phyloP scores from a whole-genome alignment of 345 rosid species.

The Citrus cavaleriei region DNA sequence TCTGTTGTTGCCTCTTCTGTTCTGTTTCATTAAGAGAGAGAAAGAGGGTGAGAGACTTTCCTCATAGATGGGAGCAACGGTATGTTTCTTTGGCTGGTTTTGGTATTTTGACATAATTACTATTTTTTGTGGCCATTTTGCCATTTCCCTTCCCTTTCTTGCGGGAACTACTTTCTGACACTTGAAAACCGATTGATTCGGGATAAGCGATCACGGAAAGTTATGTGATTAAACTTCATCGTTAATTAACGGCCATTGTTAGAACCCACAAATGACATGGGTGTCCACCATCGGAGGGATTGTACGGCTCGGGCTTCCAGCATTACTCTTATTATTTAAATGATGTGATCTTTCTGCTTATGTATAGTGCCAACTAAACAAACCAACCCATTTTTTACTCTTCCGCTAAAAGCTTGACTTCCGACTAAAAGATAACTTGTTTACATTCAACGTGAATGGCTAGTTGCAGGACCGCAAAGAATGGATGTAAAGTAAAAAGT shows the following conservation, averaged over 20 bases:
- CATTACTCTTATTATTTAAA: background rate
- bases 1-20: background rate
- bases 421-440: background rate
- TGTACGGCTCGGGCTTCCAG: too few species aligned
- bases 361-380: too few species aligned
- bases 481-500: background rate
- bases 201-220: background rate
- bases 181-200: conserved; percentile 12
- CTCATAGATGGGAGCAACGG: background rate
- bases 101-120: background rate
- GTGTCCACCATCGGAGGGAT: too few species aligned
- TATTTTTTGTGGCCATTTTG: background rate
- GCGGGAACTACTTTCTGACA: conserved; percentile 19
- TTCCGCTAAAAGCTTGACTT: background rate
- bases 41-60: background rate
- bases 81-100: background rate
- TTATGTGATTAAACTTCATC: background rate
- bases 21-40: background rate
- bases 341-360: background rate
- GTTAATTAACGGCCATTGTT: background rate
- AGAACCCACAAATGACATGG: background rate
- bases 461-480: background rate
- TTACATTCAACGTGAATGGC: too few species aligned
- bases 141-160: background rate
- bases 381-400: too few species aligned